A percentile compares a stretch with the other conserved stretches of the same genome.
Evolutionary conservation across 495 filamentous ascomycete species (phyloP).

Genomic region (Daldinia bambusicola): DNA sequence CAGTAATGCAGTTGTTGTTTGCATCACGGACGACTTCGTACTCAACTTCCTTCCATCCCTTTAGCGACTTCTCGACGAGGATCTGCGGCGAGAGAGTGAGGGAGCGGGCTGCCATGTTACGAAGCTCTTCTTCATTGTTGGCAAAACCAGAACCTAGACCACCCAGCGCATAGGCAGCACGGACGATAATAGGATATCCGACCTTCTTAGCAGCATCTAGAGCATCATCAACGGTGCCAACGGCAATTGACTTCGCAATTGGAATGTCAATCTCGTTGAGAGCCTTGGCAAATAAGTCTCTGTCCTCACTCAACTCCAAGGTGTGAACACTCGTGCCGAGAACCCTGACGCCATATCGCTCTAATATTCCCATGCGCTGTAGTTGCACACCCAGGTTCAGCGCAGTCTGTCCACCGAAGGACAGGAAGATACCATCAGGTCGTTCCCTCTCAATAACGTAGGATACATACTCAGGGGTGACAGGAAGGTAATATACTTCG

Average conservation of each 20-base stretch:
- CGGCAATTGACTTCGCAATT: constrained; percentile 94
- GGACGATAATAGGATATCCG: constrained; percentile 97
- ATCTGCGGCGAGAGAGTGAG: constrained; percentile 97
- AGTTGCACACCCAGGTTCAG: constrained; percentile 97
- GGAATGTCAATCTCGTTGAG: constrained; percentile 91
- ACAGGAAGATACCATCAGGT: constrained; percentile 96
- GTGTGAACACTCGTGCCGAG: constrained; percentile 95
- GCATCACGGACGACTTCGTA: constrained; percentile 97
- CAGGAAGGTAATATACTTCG: constrained; percentile 98
- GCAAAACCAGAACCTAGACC: constrained; percentile 98
- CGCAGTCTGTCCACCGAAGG: constrained; percentile 96
- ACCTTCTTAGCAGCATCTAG: constrained; percentile 84
- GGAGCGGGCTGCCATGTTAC: constrained; percentile 90
- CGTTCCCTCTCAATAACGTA: constrained; percentile 96
- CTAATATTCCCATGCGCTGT: constrained; percentile 95
- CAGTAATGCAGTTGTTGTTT: constrained; percentile 96
- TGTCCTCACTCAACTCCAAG: constrained; percentile 92
- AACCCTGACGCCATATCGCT: constrained; percentile 92
- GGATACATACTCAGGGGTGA: constrained; percentile 94
- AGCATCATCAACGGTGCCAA: constrained; percentile 88
- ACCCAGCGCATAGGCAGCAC: constrained; percentile 94
- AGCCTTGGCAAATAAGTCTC: constrained; percentile 94
- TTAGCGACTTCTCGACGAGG: constrained; percentile 98
- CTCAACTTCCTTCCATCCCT: constrained; percentile 99
- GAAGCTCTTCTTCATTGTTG: constrained; percentile 89